phyloP scores from a whole-genome alignment of 257 asterid species.

The Cinchona pubescens region DNA sequence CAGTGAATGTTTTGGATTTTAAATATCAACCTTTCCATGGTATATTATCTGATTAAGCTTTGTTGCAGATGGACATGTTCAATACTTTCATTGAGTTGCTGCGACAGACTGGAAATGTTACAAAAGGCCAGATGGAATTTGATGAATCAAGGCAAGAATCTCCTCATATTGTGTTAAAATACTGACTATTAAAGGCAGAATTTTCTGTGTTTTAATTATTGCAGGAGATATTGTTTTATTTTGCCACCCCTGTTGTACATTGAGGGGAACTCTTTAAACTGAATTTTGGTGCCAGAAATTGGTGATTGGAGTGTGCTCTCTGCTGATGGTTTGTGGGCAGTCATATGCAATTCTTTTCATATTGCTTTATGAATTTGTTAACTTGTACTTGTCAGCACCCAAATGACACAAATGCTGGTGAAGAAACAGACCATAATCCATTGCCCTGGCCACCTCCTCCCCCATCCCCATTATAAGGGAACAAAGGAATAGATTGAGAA shows the following conservation, averaged over 20 bases:
- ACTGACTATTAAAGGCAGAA: not conserved
- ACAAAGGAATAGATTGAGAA: not conserved
- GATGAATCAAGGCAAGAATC: constrained; percentile 79
- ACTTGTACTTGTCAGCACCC: not conserved
- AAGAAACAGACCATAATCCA: not conserved
- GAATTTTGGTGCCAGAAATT: not conserved
- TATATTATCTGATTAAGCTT: constrained; percentile 21
- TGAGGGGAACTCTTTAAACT: not conserved
- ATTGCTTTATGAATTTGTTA: not conserved
- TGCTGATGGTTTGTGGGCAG: not conserved
- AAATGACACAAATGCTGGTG: not conserved
- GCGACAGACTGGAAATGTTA: constrained; percentile 93
- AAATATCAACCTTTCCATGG: not conserved
- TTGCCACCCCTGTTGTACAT: not conserved
- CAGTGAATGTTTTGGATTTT: constrained; percentile 5
- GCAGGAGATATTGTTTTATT: not conserved
- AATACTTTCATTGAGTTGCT: constrained; percentile 89
- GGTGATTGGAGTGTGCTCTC: constrained; percentile 4
- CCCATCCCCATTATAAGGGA: not conserved
- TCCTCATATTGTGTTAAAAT: constrained; percentile 7
- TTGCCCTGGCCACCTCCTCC: not conserved
- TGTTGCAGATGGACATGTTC: constrained; percentile 92
- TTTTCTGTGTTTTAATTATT: not conserved
- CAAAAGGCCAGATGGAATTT: constrained; percentile 75
- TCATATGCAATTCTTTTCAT: not conserved